Evolutionary conservation across 202 grass and related monocot species (phyloP).

Genomic region (Carex sylvatica): DNA sequence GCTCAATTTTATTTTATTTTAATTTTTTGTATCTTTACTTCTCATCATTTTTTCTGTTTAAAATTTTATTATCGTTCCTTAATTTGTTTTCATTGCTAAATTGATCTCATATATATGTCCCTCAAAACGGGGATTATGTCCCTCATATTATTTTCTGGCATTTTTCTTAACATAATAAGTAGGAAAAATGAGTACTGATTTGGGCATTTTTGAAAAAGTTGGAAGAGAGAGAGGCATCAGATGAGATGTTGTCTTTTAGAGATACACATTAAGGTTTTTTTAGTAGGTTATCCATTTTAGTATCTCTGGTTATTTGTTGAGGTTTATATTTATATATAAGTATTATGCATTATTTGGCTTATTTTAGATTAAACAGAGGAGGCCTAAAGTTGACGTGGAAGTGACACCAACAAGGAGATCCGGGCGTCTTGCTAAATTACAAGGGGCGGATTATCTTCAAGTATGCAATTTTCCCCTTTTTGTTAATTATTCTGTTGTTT

Average conservation of each 20-base stretch:
- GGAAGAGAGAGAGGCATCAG: neutral
- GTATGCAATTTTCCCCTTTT: conserved; percentile 22
- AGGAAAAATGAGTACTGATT: neutral
- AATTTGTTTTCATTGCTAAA: neutral
- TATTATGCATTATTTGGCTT: neutral
- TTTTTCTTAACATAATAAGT: neutral
- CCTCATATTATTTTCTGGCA: neutral
- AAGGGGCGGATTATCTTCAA: conserved; percentile 41
- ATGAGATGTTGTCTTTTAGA: neutral
- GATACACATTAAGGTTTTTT: neutral
- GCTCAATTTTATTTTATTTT: neutral
- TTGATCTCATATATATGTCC: neutral
- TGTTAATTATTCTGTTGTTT: neutral
- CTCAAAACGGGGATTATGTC: neutral
- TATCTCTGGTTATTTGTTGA: neutral
- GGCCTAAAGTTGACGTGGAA: conserved; percentile 42
- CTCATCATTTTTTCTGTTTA: neutral
- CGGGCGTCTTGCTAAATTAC: conserved; percentile 45
- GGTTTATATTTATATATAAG: neutral
- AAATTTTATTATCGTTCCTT: neutral
- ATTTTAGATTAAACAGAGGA: conserved; percentile 47
- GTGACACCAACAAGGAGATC: conserved; percentile 61
- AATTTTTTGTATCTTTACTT: neutral
- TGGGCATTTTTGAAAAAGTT: neutral
- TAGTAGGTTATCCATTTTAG: neutral